Conservation (phyloP, 163 green algal species). For the Chlamydomonas reinhardtii region DNA sequence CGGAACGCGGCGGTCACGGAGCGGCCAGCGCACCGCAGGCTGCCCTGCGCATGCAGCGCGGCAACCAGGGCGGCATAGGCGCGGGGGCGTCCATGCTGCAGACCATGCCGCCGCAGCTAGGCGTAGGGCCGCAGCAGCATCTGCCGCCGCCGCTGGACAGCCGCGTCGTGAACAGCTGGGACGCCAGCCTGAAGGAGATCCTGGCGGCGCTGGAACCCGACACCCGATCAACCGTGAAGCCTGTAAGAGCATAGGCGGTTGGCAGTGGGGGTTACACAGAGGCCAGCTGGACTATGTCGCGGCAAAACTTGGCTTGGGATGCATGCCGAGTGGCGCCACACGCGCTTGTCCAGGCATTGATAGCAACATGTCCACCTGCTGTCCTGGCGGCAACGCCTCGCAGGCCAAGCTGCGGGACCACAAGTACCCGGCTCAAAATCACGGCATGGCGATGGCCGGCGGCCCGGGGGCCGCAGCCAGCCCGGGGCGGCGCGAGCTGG, state of each 20-base stretch:
- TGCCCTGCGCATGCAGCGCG: too few species aligned
- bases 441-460: constrained; percentile 15
- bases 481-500: constrained; percentile 16
- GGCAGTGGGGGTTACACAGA: too few species aligned
- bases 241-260: not conserved
- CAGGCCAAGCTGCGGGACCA: constrained; percentile 43
- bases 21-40: too few species aligned
- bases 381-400: too few species aligned
- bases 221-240: constrained; percentile 4
- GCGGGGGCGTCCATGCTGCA: not conserved
- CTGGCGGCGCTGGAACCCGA: constrained; percentile 30
- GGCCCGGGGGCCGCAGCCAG: not conserved
- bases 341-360: too few species aligned
- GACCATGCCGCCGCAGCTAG: not conserved
- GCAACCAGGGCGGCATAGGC: too few species aligned
- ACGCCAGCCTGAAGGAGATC: constrained; percentile 47
- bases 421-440: constrained; percentile 42
- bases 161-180: constrained; percentile 33
- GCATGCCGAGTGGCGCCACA: too few species aligned
- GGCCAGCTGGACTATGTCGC: too few species aligned
- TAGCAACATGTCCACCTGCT: too few species aligned
- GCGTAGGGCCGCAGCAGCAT: not conserved
- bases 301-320: too few species aligned
- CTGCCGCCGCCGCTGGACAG: not conserved
- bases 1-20: too few species aligned